Percentiles rank a stretch among this genome's conserved stretches.
phyloP scores from a whole-genome alignment of 2,329 filamentous ascomycete species.

The Trichoderma asperellum region DNA sequence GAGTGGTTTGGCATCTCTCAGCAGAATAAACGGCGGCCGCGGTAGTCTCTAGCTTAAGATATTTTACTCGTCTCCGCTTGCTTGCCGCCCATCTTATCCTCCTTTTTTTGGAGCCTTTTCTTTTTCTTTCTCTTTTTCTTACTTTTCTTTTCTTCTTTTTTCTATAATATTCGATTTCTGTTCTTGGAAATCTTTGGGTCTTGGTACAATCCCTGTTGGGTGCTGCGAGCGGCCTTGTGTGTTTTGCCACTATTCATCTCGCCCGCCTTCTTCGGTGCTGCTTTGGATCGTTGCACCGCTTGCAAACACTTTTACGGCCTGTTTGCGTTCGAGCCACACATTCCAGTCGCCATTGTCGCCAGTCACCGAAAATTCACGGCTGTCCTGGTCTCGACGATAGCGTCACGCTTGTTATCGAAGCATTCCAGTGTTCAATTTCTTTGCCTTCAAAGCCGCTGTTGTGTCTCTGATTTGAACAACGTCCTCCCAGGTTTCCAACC shows the following conservation, averaged over 20 bases:
- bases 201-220: slow-evolving; percentile 14
- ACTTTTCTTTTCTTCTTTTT: slow-evolving; percentile 22
- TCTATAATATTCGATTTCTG: neutral
- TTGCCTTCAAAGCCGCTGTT: neutral
- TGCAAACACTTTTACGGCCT: slow-evolving; percentile 11
- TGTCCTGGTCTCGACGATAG: slow-evolving; percentile 2
- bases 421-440: slow-evolving; percentile 23
- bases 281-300: slow-evolving; percentile 10
- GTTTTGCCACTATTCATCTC: neutral
- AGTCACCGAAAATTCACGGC: neutral
- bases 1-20: slow-evolving; percentile 24
- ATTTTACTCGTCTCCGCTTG: slow-evolving; percentile 30
- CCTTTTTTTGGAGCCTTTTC: slow-evolving; percentile 14
- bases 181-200: neutral
- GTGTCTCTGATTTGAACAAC: slow-evolving; percentile 16
- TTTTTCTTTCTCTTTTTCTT: slow-evolving; percentile 14
- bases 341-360: slow-evolving; percentile 27
- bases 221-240: slow-evolving; percentile 3
- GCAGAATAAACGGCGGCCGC: slow-evolving; percentile 15
- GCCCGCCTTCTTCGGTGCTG: neutral
- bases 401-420: slow-evolving; percentile 13
- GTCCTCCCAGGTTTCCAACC: neutral
- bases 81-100: slow-evolving; percentile 16
- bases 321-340: slow-evolving; percentile 23
- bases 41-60: slow-evolving; percentile 21